Conservation (phyloP, 257 asterid species). For the Solanum chaucha region DNA sequence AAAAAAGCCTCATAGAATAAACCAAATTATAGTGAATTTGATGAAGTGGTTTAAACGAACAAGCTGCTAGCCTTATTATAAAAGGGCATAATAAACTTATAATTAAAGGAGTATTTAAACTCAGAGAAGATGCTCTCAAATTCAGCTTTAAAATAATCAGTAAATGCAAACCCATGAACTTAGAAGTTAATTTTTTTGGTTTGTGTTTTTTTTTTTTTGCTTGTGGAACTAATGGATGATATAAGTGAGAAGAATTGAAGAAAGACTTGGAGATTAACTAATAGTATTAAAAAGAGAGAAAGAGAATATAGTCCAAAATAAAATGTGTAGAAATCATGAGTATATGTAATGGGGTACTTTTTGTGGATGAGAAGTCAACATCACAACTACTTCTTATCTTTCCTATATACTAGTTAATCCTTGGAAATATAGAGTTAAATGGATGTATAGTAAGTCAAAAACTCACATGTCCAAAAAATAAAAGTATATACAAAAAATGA, state of each 20-base stretch:
- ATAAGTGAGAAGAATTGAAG: not conserved
- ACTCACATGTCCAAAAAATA: too few species aligned
- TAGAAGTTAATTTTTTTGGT: not conserved
- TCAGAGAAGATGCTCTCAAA: constrained; percentile 2
- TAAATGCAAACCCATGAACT: constrained; percentile 29
- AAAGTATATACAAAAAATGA: too few species aligned
- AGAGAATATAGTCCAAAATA: not conserved
- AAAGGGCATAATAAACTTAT: not conserved
- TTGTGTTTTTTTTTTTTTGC: too few species aligned
- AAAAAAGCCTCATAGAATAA: constrained; percentile 27
- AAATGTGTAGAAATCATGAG: not conserved
- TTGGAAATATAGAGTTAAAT: too few species aligned
- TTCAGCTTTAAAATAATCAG: constrained; percentile 35
- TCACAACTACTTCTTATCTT: too few species aligned
- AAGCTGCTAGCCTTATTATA: constrained; percentile 11
- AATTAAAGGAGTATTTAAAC: constrained; percentile 17
- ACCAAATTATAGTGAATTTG: constrained; percentile 15
- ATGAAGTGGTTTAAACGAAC: constrained; percentile 27
- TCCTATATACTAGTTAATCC: too few species aligned
- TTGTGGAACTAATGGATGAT: not conserved
- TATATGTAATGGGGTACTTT: not conserved
- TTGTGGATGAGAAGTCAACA: not conserved
- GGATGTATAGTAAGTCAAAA: too few species aligned
- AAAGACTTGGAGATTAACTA: not conserved
- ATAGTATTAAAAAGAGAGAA: not conserved